Base-by-base conservation (phyloP, 2,329 filamentous ascomycete species). In the Chaetomiaceae sp. region DNA sequence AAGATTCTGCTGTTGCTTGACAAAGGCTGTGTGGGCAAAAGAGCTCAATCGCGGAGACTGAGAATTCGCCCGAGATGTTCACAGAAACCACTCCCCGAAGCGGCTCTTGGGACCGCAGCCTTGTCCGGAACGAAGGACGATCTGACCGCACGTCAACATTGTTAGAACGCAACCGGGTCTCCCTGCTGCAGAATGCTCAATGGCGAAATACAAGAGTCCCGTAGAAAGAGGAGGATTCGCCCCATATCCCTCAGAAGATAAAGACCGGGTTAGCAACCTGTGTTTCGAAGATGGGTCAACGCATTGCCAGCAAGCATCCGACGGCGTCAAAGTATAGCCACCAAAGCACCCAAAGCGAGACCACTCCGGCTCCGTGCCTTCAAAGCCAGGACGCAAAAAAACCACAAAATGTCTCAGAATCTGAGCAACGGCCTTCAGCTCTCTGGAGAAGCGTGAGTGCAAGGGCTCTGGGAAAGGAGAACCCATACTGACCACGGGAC, bases 361-460 rank as follows among this genome's bases (percentile, higher is more conserved):
- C 38, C 8, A 1, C 7, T 10, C n/a, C 11, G 21, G 33, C 16
- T 34, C 10, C 11, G 5, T 11, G 16, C 3, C 32, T 3, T 10
- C 6, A 9, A 10, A 18, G 20, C 1, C 27, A 40, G 2, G 25
- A 6, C 27, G 3, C n/a, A 23, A 25, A 20, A 43, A 45, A 10
- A 45, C 25, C 5, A 16, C 21, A 13, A 16, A n/a, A 54, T 57
- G 55, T 48, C 54, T 7, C 48, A 56, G 16, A 42, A 29, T 13
- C 36, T 18, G 5, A 40, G 54, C 13, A 37, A 32, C 34, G 29
- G 8, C 5, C 32, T 55, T 13, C 40, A 49, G 2, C 33, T 59
- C 32, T 61, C 58, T 4, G 58, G 55, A 4, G 55, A 62, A 9
- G 47, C 45, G 60, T 62, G 20, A 55, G 57, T 51, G 2, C 18